These are phyloP conservation scores for Bacidia gigantensis DNA, from an alignment of 495 filamentous ascomycete genomes.

Conservation along the genomic window DNA sequence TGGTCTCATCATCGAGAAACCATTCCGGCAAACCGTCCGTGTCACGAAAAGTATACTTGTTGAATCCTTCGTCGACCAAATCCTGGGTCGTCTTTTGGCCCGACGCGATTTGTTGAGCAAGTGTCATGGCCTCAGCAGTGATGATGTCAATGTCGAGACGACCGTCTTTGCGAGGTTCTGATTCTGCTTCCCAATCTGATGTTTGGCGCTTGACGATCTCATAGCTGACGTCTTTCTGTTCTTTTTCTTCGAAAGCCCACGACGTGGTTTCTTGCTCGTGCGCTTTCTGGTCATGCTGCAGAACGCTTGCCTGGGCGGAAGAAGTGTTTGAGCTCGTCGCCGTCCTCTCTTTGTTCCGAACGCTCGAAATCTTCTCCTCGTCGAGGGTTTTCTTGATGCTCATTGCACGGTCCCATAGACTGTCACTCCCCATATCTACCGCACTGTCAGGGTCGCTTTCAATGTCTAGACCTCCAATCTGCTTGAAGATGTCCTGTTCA, in stretches of 20 bases:
- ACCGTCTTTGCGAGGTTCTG: conserved; percentile 54
- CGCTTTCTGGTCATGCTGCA: no score
- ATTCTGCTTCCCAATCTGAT: conserved; percentile 48
- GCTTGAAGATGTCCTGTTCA: conserved; percentile 86
- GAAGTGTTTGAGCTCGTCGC: no score
- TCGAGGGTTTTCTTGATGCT: not conserved
- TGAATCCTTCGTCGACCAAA: conserved; percentile 81
- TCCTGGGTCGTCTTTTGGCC: conserved; percentile 68
- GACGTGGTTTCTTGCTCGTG: no score
- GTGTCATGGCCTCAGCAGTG: conserved; percentile 95
- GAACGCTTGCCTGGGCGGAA: no score
- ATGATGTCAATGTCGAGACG: conserved; percentile 88
- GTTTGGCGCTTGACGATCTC: conserved; percentile 30
- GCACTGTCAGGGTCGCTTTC: conserved; percentile 36
- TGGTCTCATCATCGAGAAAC: conserved; percentile 88
- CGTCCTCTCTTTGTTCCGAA: no score
- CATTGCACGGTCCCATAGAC: no score
- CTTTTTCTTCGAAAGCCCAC: not conserved
- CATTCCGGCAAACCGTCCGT: conserved; percentile 88
- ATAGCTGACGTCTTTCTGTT: conserved; percentile 25
- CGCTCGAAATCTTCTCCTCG: not conserved
- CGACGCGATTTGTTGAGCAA: conserved; percentile 83
- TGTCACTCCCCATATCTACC: conserved; percentile 30
- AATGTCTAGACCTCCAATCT: conserved; percentile 47
- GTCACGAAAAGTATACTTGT: conserved; percentile 83